These are phyloP conservation scores for Arthroderma sp. DNA, from an alignment of 2,329 filamentous ascomycete genomes.

Conservation along the genomic window DNA sequence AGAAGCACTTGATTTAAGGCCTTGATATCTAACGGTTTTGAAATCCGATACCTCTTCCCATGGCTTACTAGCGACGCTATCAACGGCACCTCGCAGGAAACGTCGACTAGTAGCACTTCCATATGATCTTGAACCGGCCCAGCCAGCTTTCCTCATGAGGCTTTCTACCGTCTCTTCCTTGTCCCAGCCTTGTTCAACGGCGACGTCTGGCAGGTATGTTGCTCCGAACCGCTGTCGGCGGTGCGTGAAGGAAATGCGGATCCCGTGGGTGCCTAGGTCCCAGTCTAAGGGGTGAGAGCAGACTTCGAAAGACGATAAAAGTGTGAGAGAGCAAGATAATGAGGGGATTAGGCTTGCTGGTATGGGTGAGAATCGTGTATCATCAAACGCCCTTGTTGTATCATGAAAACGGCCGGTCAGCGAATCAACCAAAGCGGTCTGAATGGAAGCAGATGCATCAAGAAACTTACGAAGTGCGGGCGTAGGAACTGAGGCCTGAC, in stretches of 20 bases:
- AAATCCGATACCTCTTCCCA: constrained; percentile 67
- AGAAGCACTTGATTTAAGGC: constrained; percentile 57
- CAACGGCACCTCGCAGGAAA: constrained; percentile 19
- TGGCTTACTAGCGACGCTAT: constrained; percentile 19
- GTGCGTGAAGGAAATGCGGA: constrained; percentile 73
- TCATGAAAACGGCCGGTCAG: constrained; percentile 6
- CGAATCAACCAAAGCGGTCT: constrained; percentile 1
- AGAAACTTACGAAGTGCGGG: constrained; percentile 55
- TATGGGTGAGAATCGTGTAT: constrained; percentile 49
- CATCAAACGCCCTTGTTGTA: constrained; percentile 40
- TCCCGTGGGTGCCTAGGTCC: constrained; percentile 72
- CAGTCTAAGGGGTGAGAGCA: constrained; percentile 65
- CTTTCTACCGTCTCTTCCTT: constrained; percentile 84
- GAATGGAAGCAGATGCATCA: not conserved
- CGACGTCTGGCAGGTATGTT: constrained; percentile 87
- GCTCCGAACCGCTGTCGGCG: constrained; percentile 61
- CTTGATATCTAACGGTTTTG: constrained; percentile 73
- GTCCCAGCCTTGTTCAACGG: constrained; percentile 83
- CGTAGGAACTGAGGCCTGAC: constrained; percentile 63
- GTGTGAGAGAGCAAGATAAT: constrained; percentile 52
- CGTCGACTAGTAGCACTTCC: constrained; percentile 22
- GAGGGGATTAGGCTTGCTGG: constrained; percentile 33
- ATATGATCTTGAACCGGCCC: constrained; percentile 45
- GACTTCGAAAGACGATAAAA: constrained; percentile 75
- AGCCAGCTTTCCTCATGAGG: constrained; percentile 89